Conservation (phyloP, 2,329 filamentous ascomycete genomes). For the Alternaria arbusti region DNA sequence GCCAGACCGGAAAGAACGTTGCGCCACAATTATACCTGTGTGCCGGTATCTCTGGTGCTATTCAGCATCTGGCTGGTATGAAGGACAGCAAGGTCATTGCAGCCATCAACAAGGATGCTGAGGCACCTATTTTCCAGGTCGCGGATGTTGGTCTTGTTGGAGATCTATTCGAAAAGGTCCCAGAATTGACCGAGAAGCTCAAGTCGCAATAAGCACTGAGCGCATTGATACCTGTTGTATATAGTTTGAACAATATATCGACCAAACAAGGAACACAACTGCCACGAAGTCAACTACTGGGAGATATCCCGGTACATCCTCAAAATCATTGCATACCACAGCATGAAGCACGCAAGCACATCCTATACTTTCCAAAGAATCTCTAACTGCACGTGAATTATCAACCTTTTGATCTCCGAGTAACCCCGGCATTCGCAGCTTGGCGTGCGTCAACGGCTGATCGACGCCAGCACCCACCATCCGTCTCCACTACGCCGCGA, state of each 20-base stretch:
- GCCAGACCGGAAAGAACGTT: slow-evolving; percentile 98
- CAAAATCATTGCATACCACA: neutral
- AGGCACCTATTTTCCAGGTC: slow-evolving; percentile 98
- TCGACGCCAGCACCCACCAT: slow-evolving; percentile 15
- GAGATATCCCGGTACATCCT: neutral
- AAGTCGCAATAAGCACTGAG: slow-evolving; percentile 57
- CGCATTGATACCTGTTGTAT: slow-evolving; percentile 14
- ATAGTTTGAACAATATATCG: slow-evolving; percentile 1
- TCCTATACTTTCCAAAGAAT: neutral
- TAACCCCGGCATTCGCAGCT: slow-evolving; percentile 4
- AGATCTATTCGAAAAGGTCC: slow-evolving; percentile 94
- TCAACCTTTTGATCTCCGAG: neutral
- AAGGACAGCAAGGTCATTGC: slow-evolving; percentile 99
- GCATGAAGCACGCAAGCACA: neutral
- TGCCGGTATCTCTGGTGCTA: slow-evolving; percentile 94
- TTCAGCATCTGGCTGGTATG: slow-evolving; percentile 98
- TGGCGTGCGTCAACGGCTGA: slow-evolving; percentile 20
- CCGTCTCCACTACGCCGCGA: slow-evolving; percentile 6
- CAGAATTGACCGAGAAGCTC: slow-evolving; percentile 94
- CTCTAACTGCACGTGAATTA: neutral
- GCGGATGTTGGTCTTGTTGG: slow-evolving; percentile 91
- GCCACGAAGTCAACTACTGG: neutral
- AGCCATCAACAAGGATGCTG: slow-evolving; percentile 96
- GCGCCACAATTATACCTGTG: slow-evolving; percentile 95
- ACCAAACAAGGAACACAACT: neutral